Evolutionary conservation across 345 rosid species (phyloP), one percentile per base, ranked within the genome.

Genomic region (Euphorbia peplus): DNA sequence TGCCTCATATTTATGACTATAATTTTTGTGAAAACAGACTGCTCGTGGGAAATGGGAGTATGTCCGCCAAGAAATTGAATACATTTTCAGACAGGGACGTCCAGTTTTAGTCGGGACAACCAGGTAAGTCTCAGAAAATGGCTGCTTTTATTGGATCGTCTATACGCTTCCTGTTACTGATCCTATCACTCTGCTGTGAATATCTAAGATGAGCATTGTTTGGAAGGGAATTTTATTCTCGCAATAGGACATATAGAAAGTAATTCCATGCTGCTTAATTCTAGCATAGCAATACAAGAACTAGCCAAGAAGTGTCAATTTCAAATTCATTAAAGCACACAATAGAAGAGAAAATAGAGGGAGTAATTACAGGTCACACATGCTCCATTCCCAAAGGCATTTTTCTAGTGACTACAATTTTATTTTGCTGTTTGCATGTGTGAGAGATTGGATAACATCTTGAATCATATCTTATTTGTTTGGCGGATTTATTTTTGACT

Each of bases 71-170:
- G 98, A 93, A 88, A 95, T 93, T 70, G 90, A 87, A 78, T 79
- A 81, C 83, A 93, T 93, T 96, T 93, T 90, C 75, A 81, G 88
- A 68, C 89, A 85, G 70, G 98, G 98, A 51, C 93, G 98, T 46
- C 98, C 98, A 42, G 93, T 93, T 87, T 86, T 93, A 80, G 98
- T 90, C 65, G 98, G 98, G 70, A 93, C 93, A 35, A 93, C 98
- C 61, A 93, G 98, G 98, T 93, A 73, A 79, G 26, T 72, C n/a
- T 68, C 44, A 39, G 26, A 12, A 25, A 5, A 16, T 16, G 24
- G 42, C 37, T 32, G 37, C 6, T 32, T 32, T 32, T 32, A 32
- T 32, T 32, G 37, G 37, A 32, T 32, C 37, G 37, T 32, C 37
- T 32, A 3, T 32, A 32, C 37, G 37, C 37, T 32, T 32, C 37